Conservation (phyloP, 2,329 filamentous ascomycete species). For the Xylaria sp. region DNA sequence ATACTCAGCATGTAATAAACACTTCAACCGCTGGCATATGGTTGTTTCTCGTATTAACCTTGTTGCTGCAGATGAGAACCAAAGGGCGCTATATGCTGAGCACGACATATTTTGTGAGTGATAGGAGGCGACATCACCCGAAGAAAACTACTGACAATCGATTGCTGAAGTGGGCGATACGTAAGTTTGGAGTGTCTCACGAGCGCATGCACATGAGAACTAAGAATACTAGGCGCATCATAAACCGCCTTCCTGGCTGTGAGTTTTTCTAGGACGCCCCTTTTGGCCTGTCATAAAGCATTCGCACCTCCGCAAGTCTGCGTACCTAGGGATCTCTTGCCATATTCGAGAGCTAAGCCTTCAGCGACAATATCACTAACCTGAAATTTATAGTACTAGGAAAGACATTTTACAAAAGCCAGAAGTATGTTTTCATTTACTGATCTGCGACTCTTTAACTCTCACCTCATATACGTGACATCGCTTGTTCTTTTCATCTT, state of each 20-base stretch:
- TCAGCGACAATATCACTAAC: constrained; percentile 11
- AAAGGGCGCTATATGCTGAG: constrained; percentile 83
- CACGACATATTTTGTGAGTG: constrained; percentile 81
- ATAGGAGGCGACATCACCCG: neutral
- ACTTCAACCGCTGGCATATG: neutral
- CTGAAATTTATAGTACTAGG: constrained; percentile 67
- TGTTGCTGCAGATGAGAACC: constrained; percentile 69
- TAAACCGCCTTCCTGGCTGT: constrained; percentile 74
- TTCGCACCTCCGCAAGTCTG: neutral
- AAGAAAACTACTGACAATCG: constrained; percentile 4
- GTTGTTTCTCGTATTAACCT: constrained; percentile 12
- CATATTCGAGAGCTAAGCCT: neutral
- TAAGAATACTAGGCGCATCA: constrained; percentile 65
- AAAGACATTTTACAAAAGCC: constrained; percentile 88
- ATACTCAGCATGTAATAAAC: constrained; percentile 75
- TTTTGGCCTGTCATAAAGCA: neutral
- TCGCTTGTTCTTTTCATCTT: neutral
- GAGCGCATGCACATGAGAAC: neutral
- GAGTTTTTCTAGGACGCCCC: constrained; percentile 14
- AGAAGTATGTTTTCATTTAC: constrained; percentile 33
- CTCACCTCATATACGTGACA: neutral
- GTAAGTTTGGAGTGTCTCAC: constrained; percentile 31
- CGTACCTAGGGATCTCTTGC: neutral
- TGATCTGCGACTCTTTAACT: neutral
- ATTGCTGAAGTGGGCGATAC: constrained; percentile 76